A percentile compares a stretch with the other conserved stretches of the same genome.
Conservation (phyloP, 2,329 filamentous ascomycete species). For the Trichoderma cornu-damae region DNA sequence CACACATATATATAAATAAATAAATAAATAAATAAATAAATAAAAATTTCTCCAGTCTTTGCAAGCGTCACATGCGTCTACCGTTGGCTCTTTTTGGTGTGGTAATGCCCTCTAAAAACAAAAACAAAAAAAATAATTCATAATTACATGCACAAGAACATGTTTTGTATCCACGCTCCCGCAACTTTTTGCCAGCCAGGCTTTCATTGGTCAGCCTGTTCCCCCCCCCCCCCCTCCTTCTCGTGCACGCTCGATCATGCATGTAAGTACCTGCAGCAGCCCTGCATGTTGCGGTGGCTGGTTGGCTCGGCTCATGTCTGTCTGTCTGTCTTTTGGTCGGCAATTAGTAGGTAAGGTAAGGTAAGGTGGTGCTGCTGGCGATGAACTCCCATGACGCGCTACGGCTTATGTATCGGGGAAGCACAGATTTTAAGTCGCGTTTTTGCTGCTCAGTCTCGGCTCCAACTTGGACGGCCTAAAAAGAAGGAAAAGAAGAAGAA, state of each 20-base stretch:
- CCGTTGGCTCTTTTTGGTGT: not conserved
- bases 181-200: not conserved
- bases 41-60: too few species aligned
- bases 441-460: too few species aligned
- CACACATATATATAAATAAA: too few species aligned
- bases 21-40: too few species aligned
- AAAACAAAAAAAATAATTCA: too few species aligned
- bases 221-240: too few species aligned
- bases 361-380: not conserved
- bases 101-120: not conserved
- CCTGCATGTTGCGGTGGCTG: conserved; percentile 10
- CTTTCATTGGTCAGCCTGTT: conserved; percentile 12
- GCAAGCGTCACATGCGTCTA: too few species aligned
- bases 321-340: not conserved
- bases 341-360: too few species aligned
- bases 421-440: too few species aligned
- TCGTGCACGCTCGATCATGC: conserved; percentile 15
- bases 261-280: conserved; percentile 16
- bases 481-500: too few species aligned
- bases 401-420: not conserved
- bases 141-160: conserved; percentile 10
- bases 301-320: conserved; percentile 2
- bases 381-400: not conserved
- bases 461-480: too few species aligned
- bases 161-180: conserved; percentile 3